Evolutionary conservation across 441 rosid species (phyloP), one percentile per base, ranked within the genome.

Genomic region (Pelargonium cotyledonis): DNA sequence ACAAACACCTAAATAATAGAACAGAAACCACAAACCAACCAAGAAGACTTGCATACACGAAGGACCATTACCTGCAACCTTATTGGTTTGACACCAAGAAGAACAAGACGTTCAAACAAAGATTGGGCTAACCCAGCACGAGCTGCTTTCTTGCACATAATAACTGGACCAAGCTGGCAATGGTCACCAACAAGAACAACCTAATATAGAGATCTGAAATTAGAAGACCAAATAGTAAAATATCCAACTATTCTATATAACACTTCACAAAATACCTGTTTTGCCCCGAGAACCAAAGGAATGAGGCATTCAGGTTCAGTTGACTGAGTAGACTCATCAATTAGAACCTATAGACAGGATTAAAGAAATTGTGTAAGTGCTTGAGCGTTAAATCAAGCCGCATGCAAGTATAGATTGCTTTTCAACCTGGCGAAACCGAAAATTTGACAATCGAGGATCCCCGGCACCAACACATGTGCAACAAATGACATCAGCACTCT

Each of bases 121-220:
- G 98, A 95, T 81, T 90, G 99, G 5, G 99, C 97, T 71, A 95
- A 79, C 67, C 99, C 99, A 78, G 99, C 99, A 73, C 99, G 98
- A 75, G 99, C 99, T 47, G 98, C 99, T 89, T 95, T 95, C 81
- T 95, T 95, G 89, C 99, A 95, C 99, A 95, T 95, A 51, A 95
- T 92, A 66, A 95, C 99, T 3, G 99, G 99, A 74, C 99, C 99
- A 77, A 95, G 99, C 78, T 95, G 99, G 80, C 99, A 95, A 79
- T 95, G 99, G 78, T 95, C 99, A 76, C 99, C 99, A 70, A 95
- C 99, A 79, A 95, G 97, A 77, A 95, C 86, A 73, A 85, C 97
- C 98, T 95, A 76, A 72, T 63, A 68, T 10, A 82, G 60, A 77
- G 57, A 53, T 29, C 12, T 16, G 29, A 23, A 26, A 43, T 85